Percentiles rank a stretch among this genome's conserved stretches.
Conservation (phyloP, 2,329 filamentous ascomycete species). For the Chaetomiaceae sp. region DNA sequence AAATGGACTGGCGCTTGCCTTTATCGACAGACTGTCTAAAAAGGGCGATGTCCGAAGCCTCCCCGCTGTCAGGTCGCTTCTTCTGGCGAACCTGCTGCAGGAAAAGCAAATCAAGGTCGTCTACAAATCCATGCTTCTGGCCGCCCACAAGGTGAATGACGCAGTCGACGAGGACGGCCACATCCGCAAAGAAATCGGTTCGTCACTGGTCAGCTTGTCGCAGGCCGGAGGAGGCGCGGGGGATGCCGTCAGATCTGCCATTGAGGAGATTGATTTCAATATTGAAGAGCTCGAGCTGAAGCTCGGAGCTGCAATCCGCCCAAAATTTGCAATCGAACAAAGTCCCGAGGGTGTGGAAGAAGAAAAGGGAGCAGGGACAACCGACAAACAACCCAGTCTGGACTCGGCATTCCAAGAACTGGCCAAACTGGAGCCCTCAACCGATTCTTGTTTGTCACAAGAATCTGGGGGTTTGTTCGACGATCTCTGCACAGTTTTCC, state of each 20-base stretch:
- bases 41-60: conserved; percentile 56
- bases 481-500: conserved; percentile 56
- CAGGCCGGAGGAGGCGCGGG: conserved; percentile 56
- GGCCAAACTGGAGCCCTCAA: conserved; percentile 27
- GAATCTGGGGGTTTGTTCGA: conserved; percentile 51
- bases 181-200: conserved; percentile 60
- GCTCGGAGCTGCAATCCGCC: conserved; percentile 65
- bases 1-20: conserved; percentile 64
- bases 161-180: conserved; percentile 50
- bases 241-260: conserved; percentile 60
- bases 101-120: conserved; percentile 60
- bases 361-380: conserved; percentile 33
- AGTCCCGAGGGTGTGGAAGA: conserved; percentile 46
- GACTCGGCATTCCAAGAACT: conserved; percentile 38
- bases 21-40: conserved; percentile 58
- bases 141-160: conserved; percentile 55
- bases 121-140: conserved; percentile 60
- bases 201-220: conserved; percentile 62
- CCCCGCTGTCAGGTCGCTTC: conserved; percentile 55
- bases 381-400: conserved; percentile 36
- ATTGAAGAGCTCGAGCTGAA: conserved; percentile 71
- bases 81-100: conserved; percentile 57
- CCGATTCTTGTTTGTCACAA: conserved; percentile 49
- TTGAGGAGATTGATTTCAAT: conserved; percentile 65
- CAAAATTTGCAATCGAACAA: conserved; percentile 47